Base-by-base conservation (phyloP, 2,329 filamentous ascomycete species). In the Penicillium sp. region DNA sequence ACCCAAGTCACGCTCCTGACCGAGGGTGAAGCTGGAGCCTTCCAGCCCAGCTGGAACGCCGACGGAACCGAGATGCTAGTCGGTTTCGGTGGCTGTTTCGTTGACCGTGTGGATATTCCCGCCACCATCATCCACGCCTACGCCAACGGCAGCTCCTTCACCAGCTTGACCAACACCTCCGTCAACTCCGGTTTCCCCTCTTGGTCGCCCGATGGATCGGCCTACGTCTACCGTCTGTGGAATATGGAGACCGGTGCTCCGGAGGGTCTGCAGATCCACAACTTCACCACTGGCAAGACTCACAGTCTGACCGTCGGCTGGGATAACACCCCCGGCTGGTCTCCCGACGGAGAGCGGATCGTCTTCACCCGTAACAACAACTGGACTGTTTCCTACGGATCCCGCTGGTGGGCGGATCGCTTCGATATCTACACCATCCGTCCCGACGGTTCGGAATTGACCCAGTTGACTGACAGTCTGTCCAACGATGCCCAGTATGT, bases 381-480 rank as follows among this genome's bases (percentile, higher is more conserved):
- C 50, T 55, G 43, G 29, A 59, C 54, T 8, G 51, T 39, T 1
- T 44, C 37, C 6, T 52, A 52, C 19, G 49, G 49, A 21, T 19
- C 24, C 21, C 49, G 49, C 10, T 52, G 49, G 49, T 52, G 44
- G 11, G 49, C 10, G 5, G 49, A 52, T 44, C 49, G 49, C 48
- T 79, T 74, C 53, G 76, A 79, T 33, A 64, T 80, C 26, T 76
- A 68, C 57, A 79, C 75, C 2, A 77, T 79, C 49, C 62, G 60
- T 5, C 75, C 76, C 1, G 73, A 80, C 56, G 76, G 77, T 2
- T 73, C 69, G 0, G 74, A 75, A 26, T 61, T 77, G 13, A 62
- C 47, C 5, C 48, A 47, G n/a, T n/a, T 65, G 22, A 64, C 58
- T 2, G 52, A 50, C 16, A 65, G 60, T 39, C 43, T 47, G 22